phyloP scores from a whole-genome alignment of 345 rosid genomes.

The Mercurialis annua region DNA sequence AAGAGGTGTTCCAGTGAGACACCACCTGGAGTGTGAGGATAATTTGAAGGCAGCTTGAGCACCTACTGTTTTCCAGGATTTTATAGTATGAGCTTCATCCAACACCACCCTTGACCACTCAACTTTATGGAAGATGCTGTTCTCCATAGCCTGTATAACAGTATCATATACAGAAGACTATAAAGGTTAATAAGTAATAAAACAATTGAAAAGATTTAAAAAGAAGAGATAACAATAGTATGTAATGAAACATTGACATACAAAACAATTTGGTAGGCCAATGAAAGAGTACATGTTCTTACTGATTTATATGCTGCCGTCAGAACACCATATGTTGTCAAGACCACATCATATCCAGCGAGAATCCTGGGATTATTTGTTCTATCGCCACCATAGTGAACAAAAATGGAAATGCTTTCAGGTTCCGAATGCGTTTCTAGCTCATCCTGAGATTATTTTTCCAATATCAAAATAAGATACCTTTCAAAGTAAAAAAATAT shows the following conservation, averaged over 20 bases:
- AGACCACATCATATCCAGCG: conserved; percentile 53
- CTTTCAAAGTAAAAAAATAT: not conserved
- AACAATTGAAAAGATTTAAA: not conserved
- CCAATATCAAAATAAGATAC: conserved; percentile 6
- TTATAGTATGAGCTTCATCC: conserved; percentile 74
- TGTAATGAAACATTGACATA: not conserved
- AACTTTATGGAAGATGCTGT: conserved; percentile 51
- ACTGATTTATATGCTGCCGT: conserved; percentile 53
- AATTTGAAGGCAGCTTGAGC: conserved; percentile 52
- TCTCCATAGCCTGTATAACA: conserved; percentile 33
- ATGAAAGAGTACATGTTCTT: conserved; percentile 15
- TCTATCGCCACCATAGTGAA: conserved; percentile 63
- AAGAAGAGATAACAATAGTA: not conserved
- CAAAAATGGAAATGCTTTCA: conserved; percentile 46
- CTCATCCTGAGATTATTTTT: conserved; percentile 50
- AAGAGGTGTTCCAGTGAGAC: conserved; percentile 71
- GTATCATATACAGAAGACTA: conserved; percentile 10
- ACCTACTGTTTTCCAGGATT: conserved; percentile 45
- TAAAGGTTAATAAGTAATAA: too few relatives aligned
- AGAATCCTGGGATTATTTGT: conserved; percentile 46
- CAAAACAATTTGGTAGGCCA: not conserved
- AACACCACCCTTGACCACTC: conserved; percentile 66
- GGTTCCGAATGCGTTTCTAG: conserved; percentile 58
- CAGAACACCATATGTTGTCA: conserved; percentile 70
- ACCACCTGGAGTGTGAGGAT: conserved; percentile 65